Evolutionary conservation across 495 filamentous ascomycete species (phyloP).

Genomic region (Aspergillus steynii): DNA sequence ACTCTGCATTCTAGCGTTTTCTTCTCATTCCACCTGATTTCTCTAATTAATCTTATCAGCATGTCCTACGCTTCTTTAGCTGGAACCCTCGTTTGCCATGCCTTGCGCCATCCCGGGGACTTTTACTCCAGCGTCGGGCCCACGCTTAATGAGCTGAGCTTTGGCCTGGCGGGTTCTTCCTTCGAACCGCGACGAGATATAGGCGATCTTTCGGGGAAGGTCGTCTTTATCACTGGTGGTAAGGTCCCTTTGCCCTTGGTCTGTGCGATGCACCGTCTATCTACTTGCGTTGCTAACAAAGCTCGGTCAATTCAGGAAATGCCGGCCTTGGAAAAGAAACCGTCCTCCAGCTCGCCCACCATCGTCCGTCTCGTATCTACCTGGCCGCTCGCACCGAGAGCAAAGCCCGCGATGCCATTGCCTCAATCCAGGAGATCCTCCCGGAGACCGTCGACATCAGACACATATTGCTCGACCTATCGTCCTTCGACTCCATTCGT

Average conservation of each 20-base stretch:
- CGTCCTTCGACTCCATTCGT: constrained; percentile 53
- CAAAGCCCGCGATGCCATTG: constrained; percentile 54
- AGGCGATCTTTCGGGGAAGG: constrained; percentile 53
- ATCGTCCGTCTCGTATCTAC: constrained; percentile 61
- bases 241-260: constrained; percentile 5
- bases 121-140: constrained; percentile 36
- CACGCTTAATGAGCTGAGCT: constrained; percentile 41
- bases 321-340: constrained; percentile 67
- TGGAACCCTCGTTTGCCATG: constrained; percentile 21
- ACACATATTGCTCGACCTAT: constrained; percentile 52
- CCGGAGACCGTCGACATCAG: constrained; percentile 46
- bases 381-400: constrained; percentile 58
- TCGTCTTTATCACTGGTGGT: constrained; percentile 66
- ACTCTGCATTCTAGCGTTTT: neutral
- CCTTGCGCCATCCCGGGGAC: constrained; percentile 37
- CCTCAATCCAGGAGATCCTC: constrained; percentile 45
- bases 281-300: constrained; percentile 1
- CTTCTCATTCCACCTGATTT: neutral
- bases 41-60: neutral
- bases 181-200: constrained; percentile 61
- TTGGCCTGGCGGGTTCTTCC: constrained; percentile 36
- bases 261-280: constrained; percentile 1
- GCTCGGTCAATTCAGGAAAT: constrained; percentile 48
- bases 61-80: constrained; percentile 5
- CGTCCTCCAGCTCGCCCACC: constrained; percentile 59